Conservation (phyloP, 352 stramenopile species). For the Globisporangium abappressorium region DNA sequence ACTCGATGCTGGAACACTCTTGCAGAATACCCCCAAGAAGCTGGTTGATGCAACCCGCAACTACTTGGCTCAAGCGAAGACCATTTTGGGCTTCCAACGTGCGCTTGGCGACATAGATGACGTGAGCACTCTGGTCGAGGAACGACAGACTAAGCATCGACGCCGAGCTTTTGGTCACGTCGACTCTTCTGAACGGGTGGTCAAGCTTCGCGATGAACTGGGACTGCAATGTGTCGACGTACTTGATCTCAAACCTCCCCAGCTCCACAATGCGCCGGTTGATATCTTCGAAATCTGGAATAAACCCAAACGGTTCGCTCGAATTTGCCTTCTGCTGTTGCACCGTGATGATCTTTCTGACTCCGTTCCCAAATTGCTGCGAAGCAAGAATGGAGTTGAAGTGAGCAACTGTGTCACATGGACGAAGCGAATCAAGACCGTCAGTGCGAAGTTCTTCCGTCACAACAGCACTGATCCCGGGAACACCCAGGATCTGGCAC, state of each 20-base stretch:
- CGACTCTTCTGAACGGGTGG: slow-evolving; percentile 39
- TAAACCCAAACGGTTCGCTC: slow-evolving; percentile 39
- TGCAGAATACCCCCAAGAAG: slow-evolving; percentile 55
- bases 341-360: slow-evolving; percentile 65
- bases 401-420: slow-evolving; percentile 37
- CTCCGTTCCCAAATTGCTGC: slow-evolving; percentile 49
- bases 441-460: slow-evolving; percentile 52
- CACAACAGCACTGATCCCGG: slow-evolving; percentile 56
- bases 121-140: slow-evolving; percentile 31
- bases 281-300: slow-evolving; percentile 64
- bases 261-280: slow-evolving; percentile 54
- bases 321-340: slow-evolving; percentile 56
- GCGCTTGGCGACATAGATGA: slow-evolving; percentile 55
- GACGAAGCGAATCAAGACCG: slow-evolving; percentile 7
- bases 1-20: slow-evolving; percentile 64
- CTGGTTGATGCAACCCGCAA: slow-evolving; percentile 69
- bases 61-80: slow-evolving; percentile 53
- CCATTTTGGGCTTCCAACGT: slow-evolving; percentile 29
- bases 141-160: slow-evolving; percentile 57
- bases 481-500: slow-evolving; percentile 56
- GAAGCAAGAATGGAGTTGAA: slow-evolving; percentile 52
- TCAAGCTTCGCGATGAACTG: slow-evolving; percentile 63
- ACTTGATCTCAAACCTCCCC: slow-evolving; percentile 42
- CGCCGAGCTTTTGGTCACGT: slow-evolving; percentile 58
- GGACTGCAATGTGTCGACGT: slow-evolving; percentile 47